Conservation (phyloP, 108 stramenopile species). For the Pseudonitzschia multistriata region DNA sequence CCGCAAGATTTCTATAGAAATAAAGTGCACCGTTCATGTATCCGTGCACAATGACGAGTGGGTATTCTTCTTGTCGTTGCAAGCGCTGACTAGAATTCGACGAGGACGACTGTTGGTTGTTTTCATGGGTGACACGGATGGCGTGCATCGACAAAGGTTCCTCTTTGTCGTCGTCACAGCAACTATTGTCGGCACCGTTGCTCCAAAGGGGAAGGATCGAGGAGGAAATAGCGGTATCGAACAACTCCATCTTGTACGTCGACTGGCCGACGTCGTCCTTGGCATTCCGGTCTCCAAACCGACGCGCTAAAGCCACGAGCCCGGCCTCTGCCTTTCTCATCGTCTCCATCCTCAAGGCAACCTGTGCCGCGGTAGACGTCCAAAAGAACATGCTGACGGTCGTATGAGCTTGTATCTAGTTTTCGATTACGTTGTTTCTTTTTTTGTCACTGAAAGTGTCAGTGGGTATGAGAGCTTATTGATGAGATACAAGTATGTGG, state of each 20-base stretch:
- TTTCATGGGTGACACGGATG: slow-evolving; percentile 30
- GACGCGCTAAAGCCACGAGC: slow-evolving; percentile 47
- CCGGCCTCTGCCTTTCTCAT: slow-evolving; percentile 49
- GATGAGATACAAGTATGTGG: no score
- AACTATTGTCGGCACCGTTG: not conserved
- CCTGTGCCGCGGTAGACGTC: slow-evolving; percentile 7
- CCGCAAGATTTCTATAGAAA: slow-evolving; percentile 81
- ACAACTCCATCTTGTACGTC: slow-evolving; percentile 23
- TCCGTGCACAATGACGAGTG: slow-evolving; percentile 88
- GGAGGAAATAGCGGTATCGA: slow-evolving; percentile 48
- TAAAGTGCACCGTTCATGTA: slow-evolving; percentile 83
- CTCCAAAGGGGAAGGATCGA: slow-evolving; percentile 32
- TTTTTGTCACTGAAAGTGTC: no score
- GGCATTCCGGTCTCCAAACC: not conserved
- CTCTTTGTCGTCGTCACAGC: slow-evolving; percentile 25
- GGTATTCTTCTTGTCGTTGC: slow-evolving; percentile 35
- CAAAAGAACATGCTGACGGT: slow-evolving; percentile 10
- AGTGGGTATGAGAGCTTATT: no score
- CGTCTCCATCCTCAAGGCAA: slow-evolving; percentile 15
- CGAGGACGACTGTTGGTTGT: not conserved
- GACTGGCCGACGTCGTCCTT: not conserved
- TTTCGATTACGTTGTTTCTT: no score
- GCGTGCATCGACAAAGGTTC: slow-evolving; percentile 47
- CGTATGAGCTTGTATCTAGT: no score
- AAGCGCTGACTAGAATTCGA: not conserved